Evolutionary conservation across 2,329 filamentous ascomycete genomes (phyloP), one percentile per base, ranked within the genome.

Genomic region (Ophiostoma perfectum): DNA sequence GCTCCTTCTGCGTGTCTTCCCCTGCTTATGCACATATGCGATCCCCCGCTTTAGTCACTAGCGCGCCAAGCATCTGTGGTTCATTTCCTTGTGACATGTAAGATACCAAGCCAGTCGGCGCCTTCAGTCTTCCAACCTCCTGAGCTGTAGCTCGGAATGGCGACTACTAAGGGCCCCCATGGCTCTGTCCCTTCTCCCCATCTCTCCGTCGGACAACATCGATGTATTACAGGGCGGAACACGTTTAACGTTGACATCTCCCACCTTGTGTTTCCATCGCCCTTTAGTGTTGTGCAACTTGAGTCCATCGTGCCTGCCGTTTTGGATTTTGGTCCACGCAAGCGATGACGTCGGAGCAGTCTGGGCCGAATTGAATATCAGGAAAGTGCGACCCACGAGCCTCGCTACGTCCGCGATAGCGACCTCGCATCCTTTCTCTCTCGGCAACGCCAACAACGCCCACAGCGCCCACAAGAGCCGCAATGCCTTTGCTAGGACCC

Each of bases 401-500:
- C 9, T 63, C 47, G 66, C 39, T 63, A 68, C 38, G 49, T 39
- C 27, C 36, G 42, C 63, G 27, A 49, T 6, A 58, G 45, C 7
- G 11, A 36, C 8, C 45, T 63, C 47, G 38, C n/a, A 5, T 58
- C 47, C 18, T 18, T 62, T 63, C 52, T 6, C n/a, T 44, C 36
- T 62, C n/a, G 38, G 6, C 4, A 44, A 36, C 14, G 44, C 62
- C 11, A 8, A 36, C 62, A 9, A 6, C 49, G 18, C 39, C 42
- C 66, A 41, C 39, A 5, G 11, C 14, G 62, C 8, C 62, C 5
- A 38, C 49, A 52, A 60, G 3, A 16, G 2, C 41, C 12, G 9
- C 44, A 49, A 16, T 55, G 47, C 42, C 62, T 42, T 70, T 71
- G 70, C 47, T 71, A 39, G 70, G 69, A n/a, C 66, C 70, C 11